phyloP scores from a whole-genome alignment of 768 basidiomycete genomes.

The Mycena capillaripes region DNA sequence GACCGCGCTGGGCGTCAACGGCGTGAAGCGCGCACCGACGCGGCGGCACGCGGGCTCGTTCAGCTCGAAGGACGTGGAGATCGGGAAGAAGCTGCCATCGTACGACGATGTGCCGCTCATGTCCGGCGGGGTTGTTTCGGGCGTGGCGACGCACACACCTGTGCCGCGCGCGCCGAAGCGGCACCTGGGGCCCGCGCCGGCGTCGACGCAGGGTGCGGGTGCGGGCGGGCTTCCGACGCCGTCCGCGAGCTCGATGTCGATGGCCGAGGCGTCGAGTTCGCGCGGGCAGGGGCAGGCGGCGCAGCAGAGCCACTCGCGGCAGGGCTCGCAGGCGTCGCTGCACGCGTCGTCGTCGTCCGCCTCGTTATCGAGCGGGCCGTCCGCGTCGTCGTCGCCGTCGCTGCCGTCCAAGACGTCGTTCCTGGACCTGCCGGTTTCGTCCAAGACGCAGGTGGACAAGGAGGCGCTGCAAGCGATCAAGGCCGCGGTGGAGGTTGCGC shows the following conservation, averaged over 20 bases:
- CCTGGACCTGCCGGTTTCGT: slow-evolving; percentile 64
- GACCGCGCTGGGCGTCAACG: slow-evolving; percentile 17
- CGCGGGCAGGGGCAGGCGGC: slow-evolving; percentile 21
- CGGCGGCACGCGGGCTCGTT: slow-evolving; percentile 96
- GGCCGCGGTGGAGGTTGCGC: slow-evolving; percentile 83
- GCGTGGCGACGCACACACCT: slow-evolving; percentile 52
- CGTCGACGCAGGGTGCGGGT: too few relatives aligned
- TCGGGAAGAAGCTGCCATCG: slow-evolving; percentile 85
- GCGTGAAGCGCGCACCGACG: slow-evolving; percentile 57
- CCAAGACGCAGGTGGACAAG: slow-evolving; percentile 79
- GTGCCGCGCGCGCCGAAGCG: slow-evolving; percentile 67
- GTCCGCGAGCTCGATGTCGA: slow-evolving; percentile 7
- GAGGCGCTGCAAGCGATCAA: slow-evolving; percentile 86
- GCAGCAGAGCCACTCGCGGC: slow-evolving; percentile 49
- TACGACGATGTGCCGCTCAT: slow-evolving; percentile 60
- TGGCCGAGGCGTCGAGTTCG: slow-evolving; percentile 34
- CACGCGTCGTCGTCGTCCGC: slow-evolving; percentile 54
- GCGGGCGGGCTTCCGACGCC: neutral
- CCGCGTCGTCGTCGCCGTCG: slow-evolving; percentile 54
- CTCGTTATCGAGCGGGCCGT: slow-evolving; percentile 49
- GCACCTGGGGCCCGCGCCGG: slow-evolving; percentile 52
- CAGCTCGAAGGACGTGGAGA: slow-evolving; percentile 91
- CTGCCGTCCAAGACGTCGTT: slow-evolving; percentile 51
- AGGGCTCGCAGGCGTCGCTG: slow-evolving; percentile 57
- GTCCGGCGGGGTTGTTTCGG: slow-evolving; percentile 52